These are phyloP conservation scores for Alternaria burnsii DNA, from an alignment of 2,329 filamentous ascomycete genomes.

Conservation along the genomic window DNA sequence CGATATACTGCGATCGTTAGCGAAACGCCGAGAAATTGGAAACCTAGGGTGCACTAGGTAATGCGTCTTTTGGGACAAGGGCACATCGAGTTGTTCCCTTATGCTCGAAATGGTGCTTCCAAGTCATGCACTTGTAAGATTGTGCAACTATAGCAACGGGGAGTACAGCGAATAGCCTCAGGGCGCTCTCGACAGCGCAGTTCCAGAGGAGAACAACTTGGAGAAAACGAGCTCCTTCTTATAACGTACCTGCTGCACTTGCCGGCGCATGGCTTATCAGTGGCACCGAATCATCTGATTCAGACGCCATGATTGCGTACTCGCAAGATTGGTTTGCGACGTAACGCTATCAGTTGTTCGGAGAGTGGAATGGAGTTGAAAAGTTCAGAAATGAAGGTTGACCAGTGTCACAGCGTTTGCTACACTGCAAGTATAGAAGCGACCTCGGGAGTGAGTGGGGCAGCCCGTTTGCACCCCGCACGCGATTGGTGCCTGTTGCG, in stretches of 20 bases:
- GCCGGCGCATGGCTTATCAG: constrained; percentile 1
- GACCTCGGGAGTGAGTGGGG: constrained; percentile 13
- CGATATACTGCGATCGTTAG: constrained; percentile 11
- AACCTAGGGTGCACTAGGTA: not conserved
- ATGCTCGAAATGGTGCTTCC: not conserved
- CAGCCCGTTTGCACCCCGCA: constrained; percentile 11
- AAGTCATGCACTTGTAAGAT: not conserved
- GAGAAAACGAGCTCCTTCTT: not conserved
- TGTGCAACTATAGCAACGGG: not conserved
- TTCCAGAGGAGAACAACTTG: not conserved
- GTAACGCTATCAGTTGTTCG: not conserved
- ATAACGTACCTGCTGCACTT: constrained; percentile 9
- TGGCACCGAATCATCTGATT: not conserved
- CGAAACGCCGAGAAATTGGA: not conserved
- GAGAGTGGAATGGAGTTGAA: not conserved
- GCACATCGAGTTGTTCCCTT: not conserved
- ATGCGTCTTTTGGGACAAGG: not conserved
- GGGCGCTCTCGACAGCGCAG: not conserved
- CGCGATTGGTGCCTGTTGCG: constrained; percentile 4
- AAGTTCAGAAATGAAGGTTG: not conserved
- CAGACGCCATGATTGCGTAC: constrained; percentile 4
- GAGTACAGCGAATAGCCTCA: not conserved
- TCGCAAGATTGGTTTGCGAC: not conserved
- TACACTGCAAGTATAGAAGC: not conserved
- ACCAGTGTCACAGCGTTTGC: not conserved